Percentiles rank a stretch among this genome's conserved stretches.
phyloP scores from a whole-genome alignment of 179 eudicot genomes.

The Patellifolia procumbens region DNA sequence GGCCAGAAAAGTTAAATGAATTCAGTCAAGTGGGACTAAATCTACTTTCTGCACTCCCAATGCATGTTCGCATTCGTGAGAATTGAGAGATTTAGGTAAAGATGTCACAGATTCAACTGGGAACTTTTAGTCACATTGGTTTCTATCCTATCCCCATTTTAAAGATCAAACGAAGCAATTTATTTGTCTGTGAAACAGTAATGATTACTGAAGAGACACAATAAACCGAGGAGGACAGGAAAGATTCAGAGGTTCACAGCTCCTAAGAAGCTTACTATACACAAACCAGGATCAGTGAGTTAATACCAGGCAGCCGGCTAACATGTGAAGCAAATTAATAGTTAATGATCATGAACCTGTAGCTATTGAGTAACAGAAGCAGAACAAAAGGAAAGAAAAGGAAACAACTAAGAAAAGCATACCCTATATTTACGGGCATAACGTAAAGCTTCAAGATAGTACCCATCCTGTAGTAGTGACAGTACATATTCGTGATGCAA shows the following conservation, averaged over 20 bases:
- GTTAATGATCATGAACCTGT: background rate
- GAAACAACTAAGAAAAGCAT: conserved; percentile 7
- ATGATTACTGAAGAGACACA: background rate
- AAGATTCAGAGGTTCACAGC: background rate
- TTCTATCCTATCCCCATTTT: too few species aligned
- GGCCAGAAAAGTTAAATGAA: background rate
- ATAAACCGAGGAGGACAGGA: background rate
- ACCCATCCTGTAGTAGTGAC: conserved; percentile 78
- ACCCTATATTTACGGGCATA: conserved; percentile 91
- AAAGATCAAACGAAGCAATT: too few species aligned
- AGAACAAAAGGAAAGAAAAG: background rate
- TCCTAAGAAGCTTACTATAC: background rate
- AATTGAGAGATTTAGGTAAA: background rate
- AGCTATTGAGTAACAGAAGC: background rate
- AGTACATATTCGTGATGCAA: conserved; percentile 83
- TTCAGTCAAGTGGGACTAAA: background rate
- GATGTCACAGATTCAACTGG: background rate
- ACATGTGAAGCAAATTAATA: too few species aligned
- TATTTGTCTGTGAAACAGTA: background rate
- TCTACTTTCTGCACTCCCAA: background rate
- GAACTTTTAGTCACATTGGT: too few species aligned
- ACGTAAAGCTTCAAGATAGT: conserved; percentile 90
- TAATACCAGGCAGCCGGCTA: too few species aligned
- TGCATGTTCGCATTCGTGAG: background rate
- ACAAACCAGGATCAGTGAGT: too few species aligned